A percentile compares a stretch with the other conserved stretches of the same genome.
Evolutionary conservation across 1,139 yeast genomes (phyloP).

Genomic region (Diutina mesorugosa): DNA sequence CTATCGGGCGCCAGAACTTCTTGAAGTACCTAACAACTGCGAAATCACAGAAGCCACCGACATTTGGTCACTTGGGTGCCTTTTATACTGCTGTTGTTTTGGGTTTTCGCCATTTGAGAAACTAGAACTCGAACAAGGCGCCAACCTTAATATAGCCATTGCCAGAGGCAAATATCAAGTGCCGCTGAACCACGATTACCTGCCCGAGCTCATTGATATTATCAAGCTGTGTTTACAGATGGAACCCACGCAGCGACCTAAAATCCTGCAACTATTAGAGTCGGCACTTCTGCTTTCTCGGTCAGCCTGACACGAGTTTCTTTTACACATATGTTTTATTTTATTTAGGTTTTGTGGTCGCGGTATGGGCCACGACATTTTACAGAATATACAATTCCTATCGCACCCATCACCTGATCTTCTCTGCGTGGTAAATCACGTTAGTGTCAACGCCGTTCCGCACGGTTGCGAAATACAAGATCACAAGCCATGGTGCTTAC

Average conservation of each 20-base stretch:
- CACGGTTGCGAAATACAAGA: neutral
- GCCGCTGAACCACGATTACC: slow-evolving; percentile 40
- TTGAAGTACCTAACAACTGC: slow-evolving; percentile 59
- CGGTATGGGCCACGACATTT: neutral
- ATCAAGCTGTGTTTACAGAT: slow-evolving; percentile 48
- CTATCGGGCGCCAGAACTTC: slow-evolving; percentile 80
- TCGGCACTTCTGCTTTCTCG: slow-evolving; percentile 6
- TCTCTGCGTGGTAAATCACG: neutral
- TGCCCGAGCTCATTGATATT: slow-evolving; percentile 39
- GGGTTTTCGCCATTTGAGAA: slow-evolving; percentile 76
- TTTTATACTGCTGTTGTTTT: slow-evolving; percentile 65
- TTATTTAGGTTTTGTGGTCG: neutral
- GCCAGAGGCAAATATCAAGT: slow-evolving; percentile 54
- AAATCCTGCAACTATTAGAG: slow-evolving; percentile 43
- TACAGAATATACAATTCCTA: neutral
- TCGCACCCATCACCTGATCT: neutral
- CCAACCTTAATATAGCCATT: slow-evolving; percentile 67
- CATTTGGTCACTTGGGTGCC: slow-evolving; percentile 86
- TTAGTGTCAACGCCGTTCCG: neutral
- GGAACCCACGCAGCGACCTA: slow-evolving; percentile 50
- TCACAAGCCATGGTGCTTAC: slow-evolving; percentile 12
- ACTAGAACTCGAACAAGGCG: slow-evolving; percentile 71
- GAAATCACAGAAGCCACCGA: slow-evolving; percentile 64
- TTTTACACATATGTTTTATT: neutral
- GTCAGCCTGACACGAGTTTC: neutral